Percentiles rank a stretch among this genome's conserved stretches.
These are phyloP conservation scores for Aureobasidium leucospermi DNA, from an alignment of 2,329 filamentous ascomycete genomes.

Conservation along the genomic window DNA sequence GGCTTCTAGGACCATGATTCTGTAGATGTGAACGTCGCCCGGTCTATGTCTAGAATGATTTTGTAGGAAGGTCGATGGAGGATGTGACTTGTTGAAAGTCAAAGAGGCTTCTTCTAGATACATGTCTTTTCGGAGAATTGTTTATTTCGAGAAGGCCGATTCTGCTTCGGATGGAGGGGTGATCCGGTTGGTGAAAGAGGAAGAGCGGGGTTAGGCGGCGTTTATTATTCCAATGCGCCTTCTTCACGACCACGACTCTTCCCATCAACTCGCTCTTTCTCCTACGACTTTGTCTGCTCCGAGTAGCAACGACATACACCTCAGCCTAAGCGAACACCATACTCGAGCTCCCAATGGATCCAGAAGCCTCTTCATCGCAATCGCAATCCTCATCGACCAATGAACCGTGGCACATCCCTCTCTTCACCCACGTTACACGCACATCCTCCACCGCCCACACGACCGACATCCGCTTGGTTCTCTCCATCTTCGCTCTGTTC, in stretches of 20 bases:
- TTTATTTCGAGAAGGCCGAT: background rate
- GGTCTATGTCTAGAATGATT: no score
- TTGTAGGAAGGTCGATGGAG: no score
- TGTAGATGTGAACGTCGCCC: background rate
- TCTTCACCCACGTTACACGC: background rate
- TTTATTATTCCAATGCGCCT: background rate
- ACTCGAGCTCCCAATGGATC: background rate
- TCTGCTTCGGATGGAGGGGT: background rate
- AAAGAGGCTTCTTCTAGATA: background rate
- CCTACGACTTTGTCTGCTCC: background rate
- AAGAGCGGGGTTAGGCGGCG: background rate
- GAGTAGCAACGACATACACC: background rate
- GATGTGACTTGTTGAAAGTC: background rate
- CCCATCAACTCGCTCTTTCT: no score
- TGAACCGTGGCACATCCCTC: background rate
- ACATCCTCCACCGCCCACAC: background rate
- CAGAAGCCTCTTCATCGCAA: background rate
- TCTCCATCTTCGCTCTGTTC: background rate
- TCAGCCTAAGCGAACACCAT: background rate
- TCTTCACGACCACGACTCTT: background rate
- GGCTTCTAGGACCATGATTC: conserved; percentile 34
- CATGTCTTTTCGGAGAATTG: background rate
- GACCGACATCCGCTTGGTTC: background rate
- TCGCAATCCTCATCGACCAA: background rate
- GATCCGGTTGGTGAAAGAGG: background rate